Conservation (phyloP, 176 grass and related monocot species). For the Carex littledalei region DNA sequence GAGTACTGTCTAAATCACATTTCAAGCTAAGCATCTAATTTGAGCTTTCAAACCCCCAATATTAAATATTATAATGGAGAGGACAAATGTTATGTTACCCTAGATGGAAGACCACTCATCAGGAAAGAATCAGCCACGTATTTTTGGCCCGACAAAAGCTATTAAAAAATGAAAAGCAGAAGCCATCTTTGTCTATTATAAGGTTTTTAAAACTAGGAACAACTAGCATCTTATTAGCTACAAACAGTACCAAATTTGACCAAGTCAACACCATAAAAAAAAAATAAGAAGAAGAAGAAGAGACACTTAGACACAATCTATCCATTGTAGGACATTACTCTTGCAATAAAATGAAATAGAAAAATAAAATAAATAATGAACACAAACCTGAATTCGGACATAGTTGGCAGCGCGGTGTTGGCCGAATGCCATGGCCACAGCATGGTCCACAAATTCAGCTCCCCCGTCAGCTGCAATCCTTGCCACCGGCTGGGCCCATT, state of each 20-base stretch:
- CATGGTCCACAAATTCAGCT: constrained; percentile 97
- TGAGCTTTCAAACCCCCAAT: background rate
- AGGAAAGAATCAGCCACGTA: background rate
- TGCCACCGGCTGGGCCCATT: constrained; percentile 85
- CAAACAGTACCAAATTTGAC: background rate
- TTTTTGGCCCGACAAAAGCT: background rate
- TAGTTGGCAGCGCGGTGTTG: constrained; percentile 82
- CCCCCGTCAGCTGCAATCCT: constrained; percentile 80
- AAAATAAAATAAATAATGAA: background rate
- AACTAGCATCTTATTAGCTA: background rate
- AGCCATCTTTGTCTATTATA: background rate
- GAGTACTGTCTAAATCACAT: background rate
- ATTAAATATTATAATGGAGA: background rate
- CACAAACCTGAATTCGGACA: constrained; percentile 77
- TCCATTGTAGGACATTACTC: background rate
- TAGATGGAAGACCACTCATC: background rate
- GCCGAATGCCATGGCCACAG: constrained; percentile 87
- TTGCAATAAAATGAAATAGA: background rate
- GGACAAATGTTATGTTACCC: background rate
- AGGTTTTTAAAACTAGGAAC: background rate
- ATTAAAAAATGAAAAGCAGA: constrained; percentile 4
- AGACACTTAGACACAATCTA: background rate
- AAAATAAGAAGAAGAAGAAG: background rate
- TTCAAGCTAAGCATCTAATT: background rate
- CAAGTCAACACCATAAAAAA: background rate